These are phyloP conservation scores for Saccharomyces pastorianus DNA, from an alignment of 1,139 yeast species.

Conservation along the genomic window DNA sequence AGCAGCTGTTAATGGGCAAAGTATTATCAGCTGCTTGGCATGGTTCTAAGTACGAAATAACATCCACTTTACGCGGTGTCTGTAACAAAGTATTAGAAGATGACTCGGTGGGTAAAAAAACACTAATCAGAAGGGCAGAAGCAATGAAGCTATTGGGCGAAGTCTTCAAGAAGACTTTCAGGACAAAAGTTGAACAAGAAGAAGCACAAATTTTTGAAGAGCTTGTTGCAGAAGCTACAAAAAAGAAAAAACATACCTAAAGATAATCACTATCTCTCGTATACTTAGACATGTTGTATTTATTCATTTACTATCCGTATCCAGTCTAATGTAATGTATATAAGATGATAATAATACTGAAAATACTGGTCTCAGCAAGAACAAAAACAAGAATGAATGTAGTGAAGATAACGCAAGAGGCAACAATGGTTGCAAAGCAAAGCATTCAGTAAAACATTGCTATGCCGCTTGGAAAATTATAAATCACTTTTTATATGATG, in stretches of 20 bases:
- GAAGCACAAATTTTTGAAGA: slow-evolving; percentile 89
- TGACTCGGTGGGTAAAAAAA: slow-evolving; percentile 43
- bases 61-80: slow-evolving; percentile 77
- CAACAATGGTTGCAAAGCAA: too few relatives aligned
- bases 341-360: neutral
- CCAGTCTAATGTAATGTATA: neutral
- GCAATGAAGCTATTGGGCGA: slow-evolving; percentile 68
- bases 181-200: slow-evolving; percentile 81
- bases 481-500: too few relatives aligned
- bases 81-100: slow-evolving; percentile 75
- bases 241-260: slow-evolving; percentile 42
- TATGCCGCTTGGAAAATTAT: too few relatives aligned
- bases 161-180: slow-evolving; percentile 55
- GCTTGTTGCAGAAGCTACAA: slow-evolving; percentile 81
- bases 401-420: too few relatives aligned
- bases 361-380: too few relatives aligned
- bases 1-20: slow-evolving; percentile 78
- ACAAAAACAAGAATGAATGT: too few relatives aligned
- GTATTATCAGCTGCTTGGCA: slow-evolving; percentile 95
- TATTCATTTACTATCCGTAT: neutral
- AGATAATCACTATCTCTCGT: neutral
- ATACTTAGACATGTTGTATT: neutral
- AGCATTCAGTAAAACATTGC: too few relatives aligned
- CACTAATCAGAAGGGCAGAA: slow-evolving; percentile 68
- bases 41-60: slow-evolving; percentile 84